A percentile compares a stretch with the other conserved stretches of the same genome.
These are phyloP conservation scores for Mycosphaerelloides madeirae DNA, from an alignment of 2,329 filamentous ascomycete species.

Conservation along the genomic window DNA sequence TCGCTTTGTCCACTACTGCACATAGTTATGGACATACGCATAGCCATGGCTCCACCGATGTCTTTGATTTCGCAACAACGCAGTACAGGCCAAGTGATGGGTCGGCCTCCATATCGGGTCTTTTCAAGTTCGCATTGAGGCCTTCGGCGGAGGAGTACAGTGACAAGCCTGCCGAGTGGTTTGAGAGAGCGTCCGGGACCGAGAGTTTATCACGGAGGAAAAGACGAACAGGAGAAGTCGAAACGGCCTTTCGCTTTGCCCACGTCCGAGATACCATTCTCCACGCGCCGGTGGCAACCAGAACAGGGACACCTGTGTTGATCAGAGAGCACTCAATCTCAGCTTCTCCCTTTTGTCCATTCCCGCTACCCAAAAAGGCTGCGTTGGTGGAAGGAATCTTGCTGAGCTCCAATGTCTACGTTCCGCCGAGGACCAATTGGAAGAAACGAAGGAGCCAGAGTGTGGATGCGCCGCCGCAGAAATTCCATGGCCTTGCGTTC, in stretches of 20 bases:
- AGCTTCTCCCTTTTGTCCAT: neutral
- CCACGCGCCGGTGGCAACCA: conserved; percentile 3
- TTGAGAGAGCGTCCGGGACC: too few relatives aligned
- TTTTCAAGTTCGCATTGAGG: neutral
- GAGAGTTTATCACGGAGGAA: too few relatives aligned
- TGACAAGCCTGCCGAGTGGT: conserved; percentile 1
- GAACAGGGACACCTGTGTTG: conserved; percentile 4
- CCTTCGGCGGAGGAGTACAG: neutral
- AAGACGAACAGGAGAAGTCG: too few relatives aligned
- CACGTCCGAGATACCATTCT: conserved; percentile 1
- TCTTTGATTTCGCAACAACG: neutral
- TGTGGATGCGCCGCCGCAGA: conserved; percentile 5
- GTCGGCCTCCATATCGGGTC: neutral
- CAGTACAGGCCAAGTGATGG: neutral
- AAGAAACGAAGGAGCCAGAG: neutral
- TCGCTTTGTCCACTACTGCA: neutral
- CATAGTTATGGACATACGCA: neutral
- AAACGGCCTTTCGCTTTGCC: neutral
- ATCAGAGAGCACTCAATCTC: conserved; percentile 1
- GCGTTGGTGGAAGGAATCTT: conserved; percentile 1
- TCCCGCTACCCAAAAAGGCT: neutral
- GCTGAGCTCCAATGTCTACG: conserved; percentile 1
- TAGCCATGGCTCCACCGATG: neutral
- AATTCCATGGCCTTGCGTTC: neutral
- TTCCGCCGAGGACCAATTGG: conserved; percentile 11